Conservation (phyloP, 768 basidiomycete species). For the Dioszegia aurantiaca region DNA sequence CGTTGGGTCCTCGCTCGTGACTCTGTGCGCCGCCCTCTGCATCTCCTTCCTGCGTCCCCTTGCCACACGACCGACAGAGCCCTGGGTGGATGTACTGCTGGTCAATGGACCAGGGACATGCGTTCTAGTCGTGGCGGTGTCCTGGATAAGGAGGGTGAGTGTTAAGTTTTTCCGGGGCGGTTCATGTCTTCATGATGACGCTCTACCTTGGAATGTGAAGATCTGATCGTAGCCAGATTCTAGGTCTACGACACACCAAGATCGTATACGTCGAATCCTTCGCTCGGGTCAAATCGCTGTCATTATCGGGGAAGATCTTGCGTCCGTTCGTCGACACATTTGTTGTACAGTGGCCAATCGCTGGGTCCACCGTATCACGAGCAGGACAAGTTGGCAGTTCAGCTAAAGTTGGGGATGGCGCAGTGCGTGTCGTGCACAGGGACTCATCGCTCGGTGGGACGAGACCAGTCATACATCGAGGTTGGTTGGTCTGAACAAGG, state of each 20-base stretch:
- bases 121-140: constrained; percentile 69
- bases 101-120: constrained; percentile 96
- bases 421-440: too few relatives aligned
- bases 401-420: too few relatives aligned
- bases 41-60: constrained; percentile 62
- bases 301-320: constrained; percentile 78
- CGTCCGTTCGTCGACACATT: constrained; percentile 84
- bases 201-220: too few relatives aligned
- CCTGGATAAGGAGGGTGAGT: constrained; percentile 69
- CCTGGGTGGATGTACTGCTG: constrained; percentile 68
- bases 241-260: constrained; percentile 68
- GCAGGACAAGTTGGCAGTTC: too few relatives aligned
- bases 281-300: constrained; percentile 76
- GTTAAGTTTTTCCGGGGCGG: neutral
- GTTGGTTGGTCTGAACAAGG: neutral
- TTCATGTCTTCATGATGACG: neutral
- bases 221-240: constrained; percentile 68
- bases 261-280: constrained; percentile 91
- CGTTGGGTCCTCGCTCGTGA: constrained; percentile 63
- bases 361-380: too few relatives aligned
- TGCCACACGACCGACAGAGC: constrained; percentile 19
- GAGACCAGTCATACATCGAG: too few relatives aligned
- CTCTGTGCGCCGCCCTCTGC: constrained; percentile 64
- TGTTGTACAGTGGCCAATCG: constrained; percentile 78
- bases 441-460: too few relatives aligned